A percentile compares a stretch with the other conserved stretches of the same genome.
These are phyloP conservation scores for Rhizophora apiculata DNA, from an alignment of 345 rosid genomes.

Conservation along the genomic window DNA sequence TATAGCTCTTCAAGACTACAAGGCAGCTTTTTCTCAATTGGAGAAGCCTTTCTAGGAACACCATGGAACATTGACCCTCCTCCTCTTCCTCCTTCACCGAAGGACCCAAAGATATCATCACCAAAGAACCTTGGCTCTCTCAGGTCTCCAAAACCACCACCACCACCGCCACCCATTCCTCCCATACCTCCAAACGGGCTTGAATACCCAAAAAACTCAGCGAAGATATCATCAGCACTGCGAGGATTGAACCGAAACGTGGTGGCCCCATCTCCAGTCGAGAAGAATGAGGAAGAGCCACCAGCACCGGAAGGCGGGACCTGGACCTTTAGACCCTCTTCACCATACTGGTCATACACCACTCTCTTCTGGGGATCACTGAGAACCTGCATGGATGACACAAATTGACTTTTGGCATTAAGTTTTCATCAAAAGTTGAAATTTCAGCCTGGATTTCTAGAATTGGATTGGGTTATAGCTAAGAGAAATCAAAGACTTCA, in stretches of 20 bases:
- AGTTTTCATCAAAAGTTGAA: background rate
- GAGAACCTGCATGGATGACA: conserved; percentile 17
- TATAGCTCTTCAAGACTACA: conserved; percentile 31
- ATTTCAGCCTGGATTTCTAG: background rate
- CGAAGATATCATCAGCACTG: conserved; percentile 23
- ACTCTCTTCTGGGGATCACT: conserved; percentile 26
- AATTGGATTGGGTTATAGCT: too few relatives aligned
- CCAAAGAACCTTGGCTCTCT: conserved; percentile 19
- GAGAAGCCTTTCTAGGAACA: conserved; percentile 20
- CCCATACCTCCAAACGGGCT: conserved; percentile 24
- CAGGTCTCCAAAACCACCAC: conserved; percentile 19
- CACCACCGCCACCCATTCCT: background rate
- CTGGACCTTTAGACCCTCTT: conserved; percentile 30
- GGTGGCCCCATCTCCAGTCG: conserved; percentile 20
- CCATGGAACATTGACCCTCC: conserved; percentile 16
- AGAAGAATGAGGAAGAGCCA: conserved; percentile 15
- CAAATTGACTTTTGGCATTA: background rate
- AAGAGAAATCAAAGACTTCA: too few relatives aligned
- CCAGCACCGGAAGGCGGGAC: conserved; percentile 19
- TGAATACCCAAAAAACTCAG: conserved; percentile 19
- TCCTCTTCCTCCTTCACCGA: conserved; percentile 15
- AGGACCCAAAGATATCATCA: conserved; percentile 17
- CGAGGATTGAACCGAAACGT: conserved; percentile 22
- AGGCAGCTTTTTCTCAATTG: conserved; percentile 20
- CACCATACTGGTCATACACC: conserved; percentile 32